Percentiles rank a stretch among this genome's conserved stretches.
phyloP scores from a whole-genome alignment of 2,329 filamentous ascomycete species.

The Claviceps paspali region DNA sequence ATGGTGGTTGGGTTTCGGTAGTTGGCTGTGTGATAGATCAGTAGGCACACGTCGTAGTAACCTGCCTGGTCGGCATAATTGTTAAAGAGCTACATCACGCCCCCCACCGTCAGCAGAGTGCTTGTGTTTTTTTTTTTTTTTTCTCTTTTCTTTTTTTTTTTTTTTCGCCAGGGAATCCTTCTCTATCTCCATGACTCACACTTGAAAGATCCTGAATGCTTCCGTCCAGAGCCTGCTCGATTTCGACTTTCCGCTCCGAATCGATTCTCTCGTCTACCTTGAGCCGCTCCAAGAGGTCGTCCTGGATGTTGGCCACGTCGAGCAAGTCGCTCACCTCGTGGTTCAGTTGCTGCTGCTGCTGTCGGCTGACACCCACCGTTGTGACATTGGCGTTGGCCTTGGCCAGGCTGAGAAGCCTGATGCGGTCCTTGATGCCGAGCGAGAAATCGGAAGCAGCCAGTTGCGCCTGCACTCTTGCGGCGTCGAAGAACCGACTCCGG shows the following conservation, averaged over 20 bases:
- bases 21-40: conserved; percentile 85
- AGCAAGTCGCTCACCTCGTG: conserved; percentile 75
- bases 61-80: conserved; percentile 76
- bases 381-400: conserved; percentile 84
- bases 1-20: conserved; percentile 81
- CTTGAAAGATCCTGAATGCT: conserved; percentile 60
- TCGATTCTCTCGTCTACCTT: conserved; percentile 56
- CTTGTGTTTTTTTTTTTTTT: no score
- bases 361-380: conserved; percentile 59
- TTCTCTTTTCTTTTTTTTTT: no score
- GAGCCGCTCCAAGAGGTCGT: conserved; percentile 72
- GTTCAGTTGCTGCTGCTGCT: conserved; percentile 70
- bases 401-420: conserved; percentile 78
- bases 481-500: conserved; percentile 68
- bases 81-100: conserved; percentile 60
- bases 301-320: conserved; percentile 88
- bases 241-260: conserved; percentile 44
- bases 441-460: conserved; percentile 72
- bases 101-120: neutral
- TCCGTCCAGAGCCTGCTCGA: conserved; percentile 59
- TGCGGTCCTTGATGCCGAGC: conserved; percentile 68
- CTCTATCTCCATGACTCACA: no score
- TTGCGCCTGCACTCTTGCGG: conserved; percentile 70
- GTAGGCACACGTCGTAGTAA: conserved; percentile 85
- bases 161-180: no score